Evolutionary conservation across 2,329 filamentous ascomycete species (phyloP), one percentile per base, ranked within the genome.

Genomic region (Bipolaris cookei): DNA sequence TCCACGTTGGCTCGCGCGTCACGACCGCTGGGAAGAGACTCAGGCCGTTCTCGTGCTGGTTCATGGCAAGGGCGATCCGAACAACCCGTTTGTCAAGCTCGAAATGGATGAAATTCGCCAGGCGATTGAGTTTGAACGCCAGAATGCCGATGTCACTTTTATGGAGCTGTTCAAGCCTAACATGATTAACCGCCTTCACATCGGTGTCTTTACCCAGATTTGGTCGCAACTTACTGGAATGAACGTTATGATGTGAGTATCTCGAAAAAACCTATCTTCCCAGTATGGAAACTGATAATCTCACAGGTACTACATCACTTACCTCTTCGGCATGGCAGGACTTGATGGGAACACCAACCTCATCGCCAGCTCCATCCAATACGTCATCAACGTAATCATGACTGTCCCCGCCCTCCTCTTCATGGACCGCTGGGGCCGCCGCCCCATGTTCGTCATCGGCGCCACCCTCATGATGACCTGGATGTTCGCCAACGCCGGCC

Each of bases 311-410:
- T 61, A 69, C 42, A 69, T 81, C 28, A 78, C 76, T 4, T 90
- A 90, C 62, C 84, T 91, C 56, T 90, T 91, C 73, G 81, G 81
- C 10, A 91, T 91, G 89, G 88, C 88, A 14, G 88, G 88, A 8
- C 79, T 89, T n/a, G 78, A 75, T 1, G 83, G 82, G 3, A 80
- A 85, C 64, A 82, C 81, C 51, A 83, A 86, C 35, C 81, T 91
- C 7, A 75, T 90, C 42, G 83, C 88, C 6, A 89, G 86, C 4
- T 86, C 84, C 8, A 90, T 91, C 61, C 86, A 90, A 53, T 91
- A 90, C 72, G 82, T 92, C 66, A 91, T 94, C 80, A 93, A 93
- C 73, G 90, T 94, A 1, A 58, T 88, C 50, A 90, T 91, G 87
- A 94, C 91, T 0, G 73, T 93, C 3, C 89, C 90, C 0, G 90